Percentiles rank a stretch among this genome's conserved stretches.
Conservation (phyloP, 345 rosid genomes). For the Gossypium stocksii region DNA sequence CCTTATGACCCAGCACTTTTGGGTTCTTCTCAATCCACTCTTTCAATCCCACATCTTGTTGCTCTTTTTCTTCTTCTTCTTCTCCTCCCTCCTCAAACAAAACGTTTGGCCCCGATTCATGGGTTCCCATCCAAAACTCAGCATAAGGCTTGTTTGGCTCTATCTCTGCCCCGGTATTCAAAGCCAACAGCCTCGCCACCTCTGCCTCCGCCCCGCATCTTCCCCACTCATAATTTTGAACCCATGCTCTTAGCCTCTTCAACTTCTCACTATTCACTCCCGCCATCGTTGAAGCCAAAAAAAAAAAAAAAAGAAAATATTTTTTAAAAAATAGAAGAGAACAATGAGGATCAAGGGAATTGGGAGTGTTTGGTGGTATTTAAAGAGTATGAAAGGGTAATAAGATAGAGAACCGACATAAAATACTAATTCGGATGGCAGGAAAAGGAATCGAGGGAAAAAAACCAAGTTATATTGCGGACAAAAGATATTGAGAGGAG, state of each 20-base stretch:
- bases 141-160: slow-evolving; percentile 59
- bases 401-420: slow-evolving; percentile 22
- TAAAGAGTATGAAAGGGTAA: slow-evolving; percentile 36
- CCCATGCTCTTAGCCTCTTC: slow-evolving; percentile 58
- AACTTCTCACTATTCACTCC: slow-evolving; percentile 31
- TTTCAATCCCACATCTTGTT: slow-evolving; percentile 37
- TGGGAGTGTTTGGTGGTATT: slow-evolving; percentile 27
- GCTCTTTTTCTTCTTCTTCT: neutral
- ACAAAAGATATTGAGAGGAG: too few species aligned
- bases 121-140: slow-evolving; percentile 86
- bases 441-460: neutral
- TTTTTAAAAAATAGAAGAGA: neutral
- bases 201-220: slow-evolving; percentile 54
- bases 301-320: neutral
- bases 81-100: slow-evolving; percentile 29
- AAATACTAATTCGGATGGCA: neutral
- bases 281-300: neutral
- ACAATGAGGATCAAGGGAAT: neutral
- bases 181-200: slow-evolving; percentile 57
- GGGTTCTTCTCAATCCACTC: slow-evolving; percentile 73
- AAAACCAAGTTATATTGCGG: neutral
- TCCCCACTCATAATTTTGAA: slow-evolving; percentile 91
- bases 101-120: slow-evolving; percentile 80
- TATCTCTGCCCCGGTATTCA: slow-evolving; percentile 47
- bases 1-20: slow-evolving; percentile 63